Percentiles rank a stretch among this genome's conserved stretches.
Conservation (phyloP, 345 rosid species). For the Syzygium aqueum region DNA sequence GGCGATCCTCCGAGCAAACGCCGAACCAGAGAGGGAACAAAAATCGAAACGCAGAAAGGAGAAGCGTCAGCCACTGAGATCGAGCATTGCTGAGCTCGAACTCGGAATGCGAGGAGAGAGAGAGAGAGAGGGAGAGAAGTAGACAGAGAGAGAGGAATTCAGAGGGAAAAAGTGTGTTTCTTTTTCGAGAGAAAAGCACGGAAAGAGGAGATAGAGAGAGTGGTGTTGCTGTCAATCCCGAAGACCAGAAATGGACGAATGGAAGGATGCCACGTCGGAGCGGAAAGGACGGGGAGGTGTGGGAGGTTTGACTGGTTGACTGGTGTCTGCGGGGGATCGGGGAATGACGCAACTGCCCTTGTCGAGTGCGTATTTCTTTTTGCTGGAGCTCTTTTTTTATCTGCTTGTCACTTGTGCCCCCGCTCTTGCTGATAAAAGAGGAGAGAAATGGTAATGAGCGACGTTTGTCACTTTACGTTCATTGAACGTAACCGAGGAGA, state of each 20-base stretch:
- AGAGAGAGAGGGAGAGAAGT: too few species aligned
- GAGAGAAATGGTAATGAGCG: not conserved
- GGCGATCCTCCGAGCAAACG: not conserved
- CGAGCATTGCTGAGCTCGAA: slow-evolving; percentile 44
- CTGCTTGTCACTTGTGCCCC: not conserved
- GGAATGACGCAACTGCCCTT: not conserved
- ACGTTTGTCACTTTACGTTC: slow-evolving; percentile 52
- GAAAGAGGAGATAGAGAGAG: slow-evolving; percentile 29
- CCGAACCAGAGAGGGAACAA: not conserved
- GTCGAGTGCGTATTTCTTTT: not conserved
- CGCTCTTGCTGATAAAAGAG: not conserved
- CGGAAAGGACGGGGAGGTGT: not conserved
- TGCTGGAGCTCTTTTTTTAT: not conserved
- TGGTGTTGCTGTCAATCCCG: slow-evolving; percentile 36
- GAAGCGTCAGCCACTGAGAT: slow-evolving; percentile 12
- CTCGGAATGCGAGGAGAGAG: slow-evolving; percentile 7
- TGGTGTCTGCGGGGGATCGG: not conserved
- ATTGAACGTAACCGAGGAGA: not conserved
- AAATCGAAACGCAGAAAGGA: slow-evolving; percentile 4
- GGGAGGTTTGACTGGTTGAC: not conserved
- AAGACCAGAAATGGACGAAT: slow-evolving; percentile 29
- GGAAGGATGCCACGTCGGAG: slow-evolving; percentile 23
- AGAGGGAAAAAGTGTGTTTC: not conserved
- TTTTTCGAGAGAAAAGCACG: not conserved
- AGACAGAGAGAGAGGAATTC: slow-evolving; percentile 2